Evolutionary conservation across 305 asterid species (phyloP), one percentile per base, ranked within the genome.

Genomic region (Nicotiana rustica): DNA sequence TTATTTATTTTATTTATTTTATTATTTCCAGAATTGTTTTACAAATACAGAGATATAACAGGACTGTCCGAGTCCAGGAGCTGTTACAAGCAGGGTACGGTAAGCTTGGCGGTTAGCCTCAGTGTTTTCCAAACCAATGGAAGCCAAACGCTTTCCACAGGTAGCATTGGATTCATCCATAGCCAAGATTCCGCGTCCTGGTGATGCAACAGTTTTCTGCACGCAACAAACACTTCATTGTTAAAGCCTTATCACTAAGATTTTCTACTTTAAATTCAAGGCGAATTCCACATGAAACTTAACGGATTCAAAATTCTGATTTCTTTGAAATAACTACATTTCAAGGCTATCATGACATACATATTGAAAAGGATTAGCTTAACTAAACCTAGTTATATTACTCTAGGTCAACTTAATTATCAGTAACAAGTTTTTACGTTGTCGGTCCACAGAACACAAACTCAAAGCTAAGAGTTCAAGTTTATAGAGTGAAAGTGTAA

Each of bases 131-230:
- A 94, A 88, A 35, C 98, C 97, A 10, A 94, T 94, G 21, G 98
- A 94, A 8, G 97, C 97, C 68, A 92, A 73, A 80, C 97, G 94
- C 91, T 94, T 93, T 3, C 98, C 97, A 60, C 98, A 94, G 7
- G 98, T 94, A 10, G 98, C 98, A 17, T 94, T 94, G 1, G 97
- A 94, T 77, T 94, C 97, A 55, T 94, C 98, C 94, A 94, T 94
- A 71, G 98, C 97, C 79, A 94, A 84, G 78, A 94, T 94, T 33
- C 98, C 98, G 55, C 95, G 92, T 6, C 98, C 98, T 5, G 95
- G 94, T 8, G 98, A 90, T 47, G 98, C 97, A 68, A 94, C 52
- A 2, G 91, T 93, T 94, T 94, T 94, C 98, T 94, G 66, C 82
- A 69, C 15, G 21, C 31, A 18, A 78, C 25, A 61, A 84, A 29